A percentile compares a stretch with the other conserved stretches of the same genome.
Conservation (phyloP, 495 filamentous ascomycete genomes). For the Rusavskia elegans region DNA sequence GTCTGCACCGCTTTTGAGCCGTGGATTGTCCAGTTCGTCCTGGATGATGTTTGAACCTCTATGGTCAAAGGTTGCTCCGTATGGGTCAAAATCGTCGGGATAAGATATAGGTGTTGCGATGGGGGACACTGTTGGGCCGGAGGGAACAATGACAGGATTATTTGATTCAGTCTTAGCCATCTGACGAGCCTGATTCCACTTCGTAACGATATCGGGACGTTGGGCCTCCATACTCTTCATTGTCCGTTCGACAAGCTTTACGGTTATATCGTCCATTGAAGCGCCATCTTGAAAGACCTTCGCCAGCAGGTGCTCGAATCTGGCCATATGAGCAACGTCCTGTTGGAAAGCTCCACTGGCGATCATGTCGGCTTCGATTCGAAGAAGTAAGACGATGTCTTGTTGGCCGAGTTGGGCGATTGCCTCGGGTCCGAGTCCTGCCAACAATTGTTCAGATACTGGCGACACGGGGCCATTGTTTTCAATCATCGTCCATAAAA, state of each 20-base stretch:
- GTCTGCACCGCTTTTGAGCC: conserved; percentile 46
- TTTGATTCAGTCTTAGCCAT: conserved; percentile 15
- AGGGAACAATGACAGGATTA: conserved; percentile 18
- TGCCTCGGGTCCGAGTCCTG: conserved; percentile 40
- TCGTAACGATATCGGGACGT: conserved; percentile 39
- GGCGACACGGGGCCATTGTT: conserved; percentile 47
- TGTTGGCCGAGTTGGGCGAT: conserved; percentile 37
- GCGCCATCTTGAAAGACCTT: conserved; percentile 31
- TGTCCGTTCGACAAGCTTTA: conserved; percentile 37
- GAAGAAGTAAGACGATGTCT: conserved; percentile 44
- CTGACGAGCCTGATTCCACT: conserved; percentile 40
- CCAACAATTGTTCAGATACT: conserved; percentile 45
- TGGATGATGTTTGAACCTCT: conserved; percentile 80
- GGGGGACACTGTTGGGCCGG: conserved; percentile 16
- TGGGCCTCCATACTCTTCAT: conserved; percentile 34
- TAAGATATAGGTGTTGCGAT: conserved; percentile 26
- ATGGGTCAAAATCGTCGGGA: conserved; percentile 78
- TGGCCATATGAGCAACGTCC: conserved; percentile 38
- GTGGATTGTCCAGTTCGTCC: conserved; percentile 64
- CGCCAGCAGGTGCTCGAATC: conserved; percentile 47
- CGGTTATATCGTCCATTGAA: conserved; percentile 34
- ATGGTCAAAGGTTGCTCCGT: conserved; percentile 77
- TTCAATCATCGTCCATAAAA: conserved; percentile 61
- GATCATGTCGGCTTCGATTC: conserved; percentile 49
- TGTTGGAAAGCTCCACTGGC: conserved; percentile 25